phyloP scores from a whole-genome alignment of 345 rosid species.

The Euphorbia tirucalli region DNA sequence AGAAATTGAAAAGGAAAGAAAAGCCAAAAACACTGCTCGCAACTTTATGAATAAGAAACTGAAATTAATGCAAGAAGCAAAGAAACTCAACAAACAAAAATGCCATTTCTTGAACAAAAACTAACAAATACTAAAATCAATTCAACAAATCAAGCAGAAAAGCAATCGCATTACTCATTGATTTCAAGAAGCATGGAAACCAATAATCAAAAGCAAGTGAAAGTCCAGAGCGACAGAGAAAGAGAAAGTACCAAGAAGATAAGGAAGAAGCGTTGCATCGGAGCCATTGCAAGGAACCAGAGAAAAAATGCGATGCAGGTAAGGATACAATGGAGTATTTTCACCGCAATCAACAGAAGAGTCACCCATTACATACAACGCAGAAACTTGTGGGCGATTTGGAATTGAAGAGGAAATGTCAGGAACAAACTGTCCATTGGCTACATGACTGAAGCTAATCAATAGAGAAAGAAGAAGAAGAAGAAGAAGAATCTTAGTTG shows the following conservation, averaged over 20 bases:
- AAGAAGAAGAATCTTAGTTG: neutral
- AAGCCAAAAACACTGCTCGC: neutral
- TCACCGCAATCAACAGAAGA: slow-evolving; percentile 70
- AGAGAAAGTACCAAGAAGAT: slow-evolving; percentile 45
- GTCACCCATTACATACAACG: slow-evolving; percentile 59
- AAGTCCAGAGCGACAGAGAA: neutral
- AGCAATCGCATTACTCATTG: neutral
- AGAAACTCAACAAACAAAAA: neutral
- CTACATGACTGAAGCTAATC: neutral
- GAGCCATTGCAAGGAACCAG: slow-evolving; percentile 56
- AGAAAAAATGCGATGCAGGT: slow-evolving; percentile 47
- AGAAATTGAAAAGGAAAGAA: neutral
- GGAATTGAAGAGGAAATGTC: neutral
- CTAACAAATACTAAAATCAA: neutral
- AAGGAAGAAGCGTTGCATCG: slow-evolving; percentile 49
- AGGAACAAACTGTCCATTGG: slow-evolving; percentile 1
- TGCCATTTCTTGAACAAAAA: neutral
- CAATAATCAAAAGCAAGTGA: neutral
- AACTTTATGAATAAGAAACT: neutral
- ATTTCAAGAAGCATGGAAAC: slow-evolving; percentile 5
- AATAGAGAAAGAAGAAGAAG: slow-evolving; percentile 8
- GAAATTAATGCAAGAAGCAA: neutral
- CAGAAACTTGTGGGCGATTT: slow-evolving; percentile 22
- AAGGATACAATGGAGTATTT: slow-evolving; percentile 50
- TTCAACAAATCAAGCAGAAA: neutral